phyloP scores from a whole-genome alignment of 495 filamentous ascomycete species.

The Trichoderma reesei region DNA sequence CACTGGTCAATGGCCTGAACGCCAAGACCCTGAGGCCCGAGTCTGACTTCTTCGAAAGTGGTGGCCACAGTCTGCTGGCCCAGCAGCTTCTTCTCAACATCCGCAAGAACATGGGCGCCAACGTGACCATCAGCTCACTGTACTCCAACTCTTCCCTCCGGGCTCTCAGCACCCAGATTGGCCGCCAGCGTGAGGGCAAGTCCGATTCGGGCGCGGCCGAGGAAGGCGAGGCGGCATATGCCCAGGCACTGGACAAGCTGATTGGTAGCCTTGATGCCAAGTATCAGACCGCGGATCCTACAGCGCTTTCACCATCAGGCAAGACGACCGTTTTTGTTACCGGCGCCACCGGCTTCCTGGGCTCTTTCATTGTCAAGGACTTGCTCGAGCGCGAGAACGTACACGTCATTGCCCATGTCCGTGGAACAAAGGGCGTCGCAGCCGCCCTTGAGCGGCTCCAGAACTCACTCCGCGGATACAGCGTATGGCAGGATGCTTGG shows the following conservation, averaged over 20 bases:
- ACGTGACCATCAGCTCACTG: conserved; percentile 67
- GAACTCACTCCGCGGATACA: conserved; percentile 57
- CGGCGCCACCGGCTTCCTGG: conserved; percentile 86
- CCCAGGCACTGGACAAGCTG: conserved; percentile 44
- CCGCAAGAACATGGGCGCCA: conserved; percentile 50
- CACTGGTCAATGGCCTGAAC: conserved; percentile 44
- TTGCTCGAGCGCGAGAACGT: conserved; percentile 51
- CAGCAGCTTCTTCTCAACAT: conserved; percentile 69
- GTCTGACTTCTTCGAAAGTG: conserved; percentile 75
- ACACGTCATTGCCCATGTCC: conserved; percentile 70
- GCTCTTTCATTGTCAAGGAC: conserved; percentile 69
- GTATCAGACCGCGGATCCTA: conserved; percentile 29
- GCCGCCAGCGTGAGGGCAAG: conserved; percentile 39
- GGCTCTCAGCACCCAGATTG: conserved; percentile 66
- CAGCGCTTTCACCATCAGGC: conserved; percentile 20
- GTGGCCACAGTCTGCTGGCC: conserved; percentile 79
- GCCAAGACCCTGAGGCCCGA: conserved; percentile 46
- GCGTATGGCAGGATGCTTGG: conserved; percentile 73
- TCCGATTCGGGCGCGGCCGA: conserved; percentile 28
- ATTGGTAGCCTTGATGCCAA: conserved; percentile 25
- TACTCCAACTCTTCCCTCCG: conserved; percentile 67
- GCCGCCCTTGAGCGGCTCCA: conserved; percentile 42
- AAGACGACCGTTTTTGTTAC: conserved; percentile 68
- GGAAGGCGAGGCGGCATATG: conserved; percentile 59
- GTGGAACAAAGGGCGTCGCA: conserved; percentile 43